These are phyloP conservation scores for Aspergillus aculeatus DNA, from an alignment of 2,329 filamentous ascomycete species.

Conservation along the genomic window DNA sequence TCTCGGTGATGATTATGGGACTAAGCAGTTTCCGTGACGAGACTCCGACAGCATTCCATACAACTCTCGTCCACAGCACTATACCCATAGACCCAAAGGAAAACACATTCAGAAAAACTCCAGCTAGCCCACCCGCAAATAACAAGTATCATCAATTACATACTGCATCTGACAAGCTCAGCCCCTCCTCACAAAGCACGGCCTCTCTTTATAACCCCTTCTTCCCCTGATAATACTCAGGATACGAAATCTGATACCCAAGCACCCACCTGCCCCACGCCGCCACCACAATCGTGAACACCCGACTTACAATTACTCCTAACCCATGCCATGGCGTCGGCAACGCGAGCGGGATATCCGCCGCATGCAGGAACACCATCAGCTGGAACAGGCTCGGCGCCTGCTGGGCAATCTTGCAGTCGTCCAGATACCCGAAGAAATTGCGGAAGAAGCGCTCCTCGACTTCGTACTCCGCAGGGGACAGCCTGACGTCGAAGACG, in stretches of 20 bases:
- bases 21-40: conserved; percentile 20
- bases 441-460: not conserved
- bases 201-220: not conserved
- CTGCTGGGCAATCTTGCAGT: not conserved
- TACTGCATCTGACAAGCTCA: too few species aligned
- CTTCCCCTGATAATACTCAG: not conserved
- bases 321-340: not conserved
- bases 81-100: too few species aligned
- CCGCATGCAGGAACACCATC: not conserved
- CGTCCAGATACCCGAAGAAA: not conserved
- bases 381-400: not conserved
- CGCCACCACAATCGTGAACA: not conserved
- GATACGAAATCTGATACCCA: not conserved
- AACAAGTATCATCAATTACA: too few species aligned
- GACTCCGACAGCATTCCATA: too few species aligned
- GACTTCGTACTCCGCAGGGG: not conserved
- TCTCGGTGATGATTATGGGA: conserved; percentile 46
- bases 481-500: not conserved
- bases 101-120: too few species aligned
- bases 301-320: not conserved
- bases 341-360: not conserved
- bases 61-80: too few species aligned
- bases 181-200: too few species aligned
- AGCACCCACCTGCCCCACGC: not conserved
- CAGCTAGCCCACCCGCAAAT: too few species aligned